These are phyloP conservation scores for Caloboletus inedulis DNA, from an alignment of 1,284 basidiomycete species.

Conservation along the genomic window DNA sequence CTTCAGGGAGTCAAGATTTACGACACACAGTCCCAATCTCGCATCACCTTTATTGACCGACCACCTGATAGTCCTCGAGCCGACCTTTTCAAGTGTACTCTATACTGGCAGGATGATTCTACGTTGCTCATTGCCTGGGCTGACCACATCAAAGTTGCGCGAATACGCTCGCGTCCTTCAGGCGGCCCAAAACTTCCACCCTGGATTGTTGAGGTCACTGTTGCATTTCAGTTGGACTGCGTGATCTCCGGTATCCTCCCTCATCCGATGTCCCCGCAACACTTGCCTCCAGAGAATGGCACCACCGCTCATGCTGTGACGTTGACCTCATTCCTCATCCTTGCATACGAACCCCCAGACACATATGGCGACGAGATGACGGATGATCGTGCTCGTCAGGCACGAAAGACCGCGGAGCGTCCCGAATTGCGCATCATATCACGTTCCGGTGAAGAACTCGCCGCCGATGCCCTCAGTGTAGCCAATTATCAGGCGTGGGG, in stretches of 20 bases:
- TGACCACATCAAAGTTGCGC: slow-evolving; percentile 89
- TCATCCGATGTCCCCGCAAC: slow-evolving; percentile 50
- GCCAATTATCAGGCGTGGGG: slow-evolving; percentile 79
- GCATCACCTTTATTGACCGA: slow-evolving; percentile 87
- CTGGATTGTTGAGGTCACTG: slow-evolving; percentile 80
- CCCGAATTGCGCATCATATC: slow-evolving; percentile 95
- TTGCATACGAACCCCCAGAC: slow-evolving; percentile 79
- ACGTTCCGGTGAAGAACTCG: slow-evolving; percentile 83
- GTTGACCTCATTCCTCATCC: slow-evolving; percentile 74
- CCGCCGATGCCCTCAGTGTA: slow-evolving; percentile 82
- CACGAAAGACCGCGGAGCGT: slow-evolving; percentile 77
- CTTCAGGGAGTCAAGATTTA: slow-evolving; percentile 90
- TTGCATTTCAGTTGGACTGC: slow-evolving; percentile 91
- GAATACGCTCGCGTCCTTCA: slow-evolving; percentile 63
- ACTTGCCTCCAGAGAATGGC: slow-evolving; percentile 19
- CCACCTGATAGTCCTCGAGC: slow-evolving; percentile 80
- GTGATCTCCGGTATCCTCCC: slow-evolving; percentile 92
- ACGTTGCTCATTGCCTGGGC: slow-evolving; percentile 95
- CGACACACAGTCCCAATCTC: slow-evolving; percentile 75
- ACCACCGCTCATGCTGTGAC: slow-evolving; percentile 29
- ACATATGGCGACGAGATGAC: slow-evolving; percentile 66
- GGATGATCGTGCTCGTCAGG: slow-evolving; percentile 67
- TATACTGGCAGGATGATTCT: slow-evolving; percentile 89
- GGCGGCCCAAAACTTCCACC: slow-evolving; percentile 43
- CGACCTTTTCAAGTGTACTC: slow-evolving; percentile 89